Base-by-base conservation (phyloP, 352 stramenopile genomes). In the Phytophthora aleatoria region DNA sequence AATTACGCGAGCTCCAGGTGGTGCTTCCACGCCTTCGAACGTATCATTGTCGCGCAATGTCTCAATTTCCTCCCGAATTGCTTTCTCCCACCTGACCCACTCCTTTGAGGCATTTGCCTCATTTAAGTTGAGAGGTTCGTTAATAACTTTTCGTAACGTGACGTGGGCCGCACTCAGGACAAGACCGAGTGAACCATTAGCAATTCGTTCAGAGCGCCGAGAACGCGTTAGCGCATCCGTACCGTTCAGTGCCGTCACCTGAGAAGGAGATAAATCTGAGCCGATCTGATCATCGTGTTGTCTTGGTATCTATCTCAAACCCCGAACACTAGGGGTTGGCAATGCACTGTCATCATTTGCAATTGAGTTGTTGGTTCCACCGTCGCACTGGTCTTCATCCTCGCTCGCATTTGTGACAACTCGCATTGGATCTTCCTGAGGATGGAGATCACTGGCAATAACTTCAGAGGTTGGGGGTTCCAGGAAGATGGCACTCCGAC, bases 11-110 rank as follows among this genome's bases (percentile, higher is more conserved):
- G 8, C 56, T 11, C n/a, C 44, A 0, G 43, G 28, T 10, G 63
- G 50, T 10, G 57, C 44, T 1, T 71, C 57, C 3, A 67, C 54
- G 1, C 57, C 0, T 1, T 61, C 54, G 10, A 64, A 65, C 0
- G 49, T 65, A 1, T 69, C 54, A 12, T 61, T 65, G 2, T 20
- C 41, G 0, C 31, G 15, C 0, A 69, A 13, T 3, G 55, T 55
- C 26, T 36, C 3, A 10, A 61, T 57, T 10, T 57, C 49, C 0
- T 56, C 39, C 2, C 10, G 16, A 8, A 69, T 52, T 6, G 54
- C 55, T 1, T 24, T 35, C 20, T 60, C 55, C 55, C 55, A 64
- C 1, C 10, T 8, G 1, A 20, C 12, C 42, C 55, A 52, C 0
- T 65, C 9, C 0, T 49, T 57, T 0, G 47, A 64, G 3, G 15